Evolutionary conservation across 2,329 filamentous ascomycete genomes (phyloP).

Genomic region (Aspergillus arachidicola): DNA sequence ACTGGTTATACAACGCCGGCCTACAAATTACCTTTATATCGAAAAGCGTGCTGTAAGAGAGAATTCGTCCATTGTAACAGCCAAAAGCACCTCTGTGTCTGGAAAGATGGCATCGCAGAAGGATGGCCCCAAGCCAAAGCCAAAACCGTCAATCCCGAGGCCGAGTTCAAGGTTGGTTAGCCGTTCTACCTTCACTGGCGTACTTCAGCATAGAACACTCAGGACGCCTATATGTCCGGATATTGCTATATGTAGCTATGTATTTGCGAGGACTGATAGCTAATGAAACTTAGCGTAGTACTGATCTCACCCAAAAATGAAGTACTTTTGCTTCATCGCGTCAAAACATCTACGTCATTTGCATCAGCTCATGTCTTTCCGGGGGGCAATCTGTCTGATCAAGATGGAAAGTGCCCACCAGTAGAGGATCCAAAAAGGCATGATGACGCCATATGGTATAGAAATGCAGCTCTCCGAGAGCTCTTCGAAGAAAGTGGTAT

Average conservation of each 20-base stretch:
- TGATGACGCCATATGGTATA: conserved; percentile 70
- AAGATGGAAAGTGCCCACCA: conserved; percentile 68
- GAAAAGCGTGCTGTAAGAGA: conserved; percentile 7
- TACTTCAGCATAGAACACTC: neutral
- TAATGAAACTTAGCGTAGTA: conserved; percentile 64
- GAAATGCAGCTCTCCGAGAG: conserved; percentile 83
- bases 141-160: conserved; percentile 52
- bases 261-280: neutral
- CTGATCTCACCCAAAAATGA: conserved; percentile 85
- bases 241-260: neutral
- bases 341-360: conserved; percentile 80
- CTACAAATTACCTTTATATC: neutral
- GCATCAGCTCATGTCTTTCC: conserved; percentile 94
- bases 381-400: conserved; percentile 75
- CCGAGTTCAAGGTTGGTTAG: conserved; percentile 64
- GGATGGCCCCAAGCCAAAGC: conserved; percentile 30
- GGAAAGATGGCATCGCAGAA: conserved; percentile 27
- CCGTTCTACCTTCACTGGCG: neutral
- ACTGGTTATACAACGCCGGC: neutral
- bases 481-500: conserved; percentile 96
- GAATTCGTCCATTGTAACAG: conserved; percentile 17
- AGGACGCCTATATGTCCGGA: too few relatives aligned
- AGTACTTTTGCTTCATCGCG: conserved; percentile 83
- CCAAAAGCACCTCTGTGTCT: neutral
- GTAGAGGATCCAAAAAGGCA: conserved; percentile 61